These are phyloP conservation scores for Nicotiana otophora DNA, from an alignment of 257 asterid genomes.

Conservation along the genomic window DNA sequence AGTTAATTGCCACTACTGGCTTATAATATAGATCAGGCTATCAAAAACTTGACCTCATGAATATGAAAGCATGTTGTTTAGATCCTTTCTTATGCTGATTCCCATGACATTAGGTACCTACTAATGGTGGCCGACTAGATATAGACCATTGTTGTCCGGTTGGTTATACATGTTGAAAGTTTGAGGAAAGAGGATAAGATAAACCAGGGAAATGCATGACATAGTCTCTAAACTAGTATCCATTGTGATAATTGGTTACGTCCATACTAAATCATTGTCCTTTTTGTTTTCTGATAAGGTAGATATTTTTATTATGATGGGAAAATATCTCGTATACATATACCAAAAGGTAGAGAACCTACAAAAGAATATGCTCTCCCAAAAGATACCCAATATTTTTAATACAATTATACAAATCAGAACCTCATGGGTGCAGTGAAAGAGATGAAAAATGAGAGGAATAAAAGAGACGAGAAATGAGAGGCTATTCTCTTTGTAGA, in stretches of 20 bases:
- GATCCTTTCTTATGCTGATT: background rate
- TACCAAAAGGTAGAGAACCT: background rate
- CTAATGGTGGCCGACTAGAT: background rate
- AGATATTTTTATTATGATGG: background rate
- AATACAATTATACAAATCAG: background rate
- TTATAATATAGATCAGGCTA: background rate
- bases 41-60: background rate
- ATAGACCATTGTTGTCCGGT: background rate
- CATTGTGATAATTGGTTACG: background rate
- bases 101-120: background rate
- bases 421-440: background rate
- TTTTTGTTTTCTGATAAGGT: background rate
- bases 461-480: background rate
- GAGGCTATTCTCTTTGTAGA: background rate
- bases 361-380: background rate
- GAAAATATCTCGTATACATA: background rate
- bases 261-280: background rate
- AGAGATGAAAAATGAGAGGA: background rate
- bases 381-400: background rate
- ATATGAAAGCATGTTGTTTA: background rate
- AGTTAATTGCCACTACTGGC: background rate
- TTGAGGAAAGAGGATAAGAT: background rate
- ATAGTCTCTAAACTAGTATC: background rate
- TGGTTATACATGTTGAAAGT: background rate
- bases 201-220: background rate